A percentile compares a stretch with the other conserved stretches of the same genome.
Conservation (phyloP, 768 basidiomycete species). For the Crucibulum laeve region DNA sequence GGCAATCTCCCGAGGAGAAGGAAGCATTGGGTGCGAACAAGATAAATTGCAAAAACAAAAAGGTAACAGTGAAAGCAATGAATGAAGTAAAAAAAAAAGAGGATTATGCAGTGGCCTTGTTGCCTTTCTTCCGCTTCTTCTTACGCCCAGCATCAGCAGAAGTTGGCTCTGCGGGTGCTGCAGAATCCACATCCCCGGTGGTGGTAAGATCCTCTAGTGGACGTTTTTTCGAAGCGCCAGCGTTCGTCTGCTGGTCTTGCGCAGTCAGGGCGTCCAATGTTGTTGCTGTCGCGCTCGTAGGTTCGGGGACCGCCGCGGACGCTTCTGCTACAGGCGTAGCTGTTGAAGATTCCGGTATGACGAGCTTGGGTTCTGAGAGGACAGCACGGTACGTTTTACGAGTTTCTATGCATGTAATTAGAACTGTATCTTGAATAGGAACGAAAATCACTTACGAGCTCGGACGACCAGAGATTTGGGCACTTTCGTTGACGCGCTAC, state of each 20-base stretch:
- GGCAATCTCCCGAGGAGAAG: no score
- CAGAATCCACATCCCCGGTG: neutral
- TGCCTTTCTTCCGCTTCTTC: constrained; percentile 8
- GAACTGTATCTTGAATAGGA: neutral
- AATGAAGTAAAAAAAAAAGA: neutral
- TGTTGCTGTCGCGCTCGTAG: neutral
- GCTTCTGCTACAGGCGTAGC: neutral
- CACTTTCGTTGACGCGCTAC: constrained; percentile 52
- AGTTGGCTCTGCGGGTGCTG: neutral
- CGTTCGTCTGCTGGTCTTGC: neutral
- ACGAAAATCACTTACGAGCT: constrained; percentile 50
- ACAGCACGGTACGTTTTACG: constrained; percentile 79
- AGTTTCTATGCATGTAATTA: constrained; percentile 46
- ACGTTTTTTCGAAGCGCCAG: neutral
- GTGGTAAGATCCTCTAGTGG: neutral
- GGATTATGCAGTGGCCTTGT: constrained; percentile 1
- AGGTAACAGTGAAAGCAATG: neutral
- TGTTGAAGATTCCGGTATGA: constrained; percentile 38
- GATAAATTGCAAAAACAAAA: neutral
- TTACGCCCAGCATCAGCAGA: neutral
- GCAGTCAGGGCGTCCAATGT: neutral
- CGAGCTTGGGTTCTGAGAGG: constrained; percentile 67
- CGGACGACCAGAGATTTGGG: constrained; percentile 68
- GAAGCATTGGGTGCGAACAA: neutral
- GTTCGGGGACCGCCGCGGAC: neutral